Percentiles rank a stretch among this genome's conserved stretches.
These are phyloP conservation scores for Candida dajiaensis DNA, from an alignment of 805 yeast genomes.

Conservation along the genomic window DNA sequence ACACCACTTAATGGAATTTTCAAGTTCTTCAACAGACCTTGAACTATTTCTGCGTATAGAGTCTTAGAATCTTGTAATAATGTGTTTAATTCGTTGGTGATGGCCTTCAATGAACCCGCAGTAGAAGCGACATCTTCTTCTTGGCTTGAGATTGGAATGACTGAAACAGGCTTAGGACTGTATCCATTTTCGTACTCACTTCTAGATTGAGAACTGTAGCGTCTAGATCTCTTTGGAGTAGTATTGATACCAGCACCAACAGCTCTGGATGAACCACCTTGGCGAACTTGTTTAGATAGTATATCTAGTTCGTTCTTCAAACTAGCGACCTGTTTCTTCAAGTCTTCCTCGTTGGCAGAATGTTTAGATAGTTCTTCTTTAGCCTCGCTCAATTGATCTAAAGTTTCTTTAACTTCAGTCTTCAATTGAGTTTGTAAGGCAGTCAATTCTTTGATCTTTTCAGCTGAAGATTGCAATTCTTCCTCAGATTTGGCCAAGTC, in stretches of 20 bases:
- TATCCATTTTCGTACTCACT: slow-evolving; percentile 23
- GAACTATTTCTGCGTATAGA: slow-evolving; percentile 78
- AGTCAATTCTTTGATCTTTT: slow-evolving; percentile 53
- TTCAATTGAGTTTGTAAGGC: slow-evolving; percentile 57
- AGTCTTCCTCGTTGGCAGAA: slow-evolving; percentile 59
- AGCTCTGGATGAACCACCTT: slow-evolving; percentile 26
- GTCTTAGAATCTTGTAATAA: slow-evolving; percentile 64
- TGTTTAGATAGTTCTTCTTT: slow-evolving; percentile 52
- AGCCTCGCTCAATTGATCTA: slow-evolving; percentile 57
- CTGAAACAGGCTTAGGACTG: slow-evolving; percentile 53
- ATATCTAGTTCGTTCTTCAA: slow-evolving; percentile 28
- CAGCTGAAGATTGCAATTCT: slow-evolving; percentile 52
- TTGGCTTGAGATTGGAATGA: slow-evolving; percentile 47
- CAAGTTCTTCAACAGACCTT: slow-evolving; percentile 78
- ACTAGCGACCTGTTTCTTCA: slow-evolving; percentile 43
- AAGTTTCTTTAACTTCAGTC: slow-evolving; percentile 53
- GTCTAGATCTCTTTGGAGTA: slow-evolving; percentile 28
- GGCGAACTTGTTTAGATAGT: slow-evolving; percentile 26
- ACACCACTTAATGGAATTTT: slow-evolving; percentile 83
- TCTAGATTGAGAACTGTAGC: slow-evolving; percentile 34
- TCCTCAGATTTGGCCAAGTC: slow-evolving; percentile 50
- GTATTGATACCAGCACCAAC: slow-evolving; percentile 22
- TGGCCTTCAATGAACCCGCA: slow-evolving; percentile 51
- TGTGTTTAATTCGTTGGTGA: slow-evolving; percentile 69
- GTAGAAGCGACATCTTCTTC: slow-evolving; percentile 42